Evolutionary conservation across 176 grass and related monocot species (phyloP).

Genomic region (Avena insularis): DNA sequence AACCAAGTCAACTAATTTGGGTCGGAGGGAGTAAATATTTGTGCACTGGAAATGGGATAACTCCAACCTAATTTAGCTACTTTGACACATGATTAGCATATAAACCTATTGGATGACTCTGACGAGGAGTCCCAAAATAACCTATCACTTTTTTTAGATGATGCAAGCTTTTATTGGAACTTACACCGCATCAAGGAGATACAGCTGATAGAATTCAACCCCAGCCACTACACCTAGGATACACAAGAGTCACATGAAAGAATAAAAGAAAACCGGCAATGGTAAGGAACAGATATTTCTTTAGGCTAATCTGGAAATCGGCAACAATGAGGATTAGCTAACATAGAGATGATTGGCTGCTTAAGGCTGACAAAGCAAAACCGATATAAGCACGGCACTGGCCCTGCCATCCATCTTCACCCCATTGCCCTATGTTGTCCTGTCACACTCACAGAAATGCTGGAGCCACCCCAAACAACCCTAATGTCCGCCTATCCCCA

Average conservation of each 20-base stretch:
- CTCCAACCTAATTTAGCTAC: background rate
- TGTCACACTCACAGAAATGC: background rate
- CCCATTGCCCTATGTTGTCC: background rate
- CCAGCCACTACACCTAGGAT: background rate
- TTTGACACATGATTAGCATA: background rate
- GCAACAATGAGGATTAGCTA: conserved; percentile 1
- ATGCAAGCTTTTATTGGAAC: background rate
- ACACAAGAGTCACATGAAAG: background rate
- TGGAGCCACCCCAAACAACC: background rate
- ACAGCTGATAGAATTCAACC: background rate
- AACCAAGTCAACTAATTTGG: too few relatives aligned
- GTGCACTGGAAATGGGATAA: background rate
- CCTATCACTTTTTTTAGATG: background rate
- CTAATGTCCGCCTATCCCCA: background rate
- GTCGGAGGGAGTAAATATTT: background rate
- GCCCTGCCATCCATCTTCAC: background rate
- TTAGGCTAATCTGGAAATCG: background rate
- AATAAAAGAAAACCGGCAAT: background rate
- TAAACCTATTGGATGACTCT: background rate
- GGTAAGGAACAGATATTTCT: background rate
- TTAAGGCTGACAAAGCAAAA: background rate
- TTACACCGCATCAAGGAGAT: background rate
- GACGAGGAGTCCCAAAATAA: background rate
- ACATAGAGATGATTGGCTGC: background rate
- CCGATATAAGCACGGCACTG: background rate